These are phyloP conservation scores for Pyrus bretschneideri DNA, from an alignment of 306 rosid genomes.

Conservation along the genomic window DNA sequence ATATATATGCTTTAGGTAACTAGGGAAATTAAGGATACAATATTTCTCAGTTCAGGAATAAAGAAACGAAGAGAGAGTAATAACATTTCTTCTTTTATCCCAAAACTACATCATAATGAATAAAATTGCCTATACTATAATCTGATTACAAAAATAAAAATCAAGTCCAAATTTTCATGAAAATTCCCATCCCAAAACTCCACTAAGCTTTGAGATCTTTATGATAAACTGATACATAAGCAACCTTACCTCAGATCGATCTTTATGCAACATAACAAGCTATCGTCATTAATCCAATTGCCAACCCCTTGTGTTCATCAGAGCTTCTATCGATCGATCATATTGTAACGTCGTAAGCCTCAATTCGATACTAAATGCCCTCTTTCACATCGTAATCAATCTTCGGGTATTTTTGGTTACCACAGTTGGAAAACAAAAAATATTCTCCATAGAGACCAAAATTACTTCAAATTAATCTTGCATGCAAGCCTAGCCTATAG, in stretches of 20 bases:
- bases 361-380: not conserved
- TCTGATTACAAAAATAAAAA: not conserved
- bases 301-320: not conserved
- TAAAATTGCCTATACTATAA: not conserved
- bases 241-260: conserved; percentile 4
- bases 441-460: not conserved
- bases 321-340: not conserved
- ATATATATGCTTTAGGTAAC: not conserved
- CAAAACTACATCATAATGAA: not conserved
- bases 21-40: not conserved
- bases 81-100: not conserved
- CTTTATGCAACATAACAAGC: not conserved
- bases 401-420: no score
- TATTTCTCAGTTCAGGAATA: not conserved
- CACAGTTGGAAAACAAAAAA: not conserved
- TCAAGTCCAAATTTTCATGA: not conserved
- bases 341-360: not conserved
- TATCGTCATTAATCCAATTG: not conserved
- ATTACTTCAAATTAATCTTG: not conserved
- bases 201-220: not conserved
- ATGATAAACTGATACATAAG: not conserved
- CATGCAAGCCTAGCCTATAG: conserved; percentile 12
- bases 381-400: no score
- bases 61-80: not conserved
- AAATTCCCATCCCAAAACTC: not conserved